Evolutionary conservation across 2,329 filamentous ascomycete species (phyloP), one percentile per base, ranked within the genome.

Genomic region (Trichoderma sp.): DNA sequence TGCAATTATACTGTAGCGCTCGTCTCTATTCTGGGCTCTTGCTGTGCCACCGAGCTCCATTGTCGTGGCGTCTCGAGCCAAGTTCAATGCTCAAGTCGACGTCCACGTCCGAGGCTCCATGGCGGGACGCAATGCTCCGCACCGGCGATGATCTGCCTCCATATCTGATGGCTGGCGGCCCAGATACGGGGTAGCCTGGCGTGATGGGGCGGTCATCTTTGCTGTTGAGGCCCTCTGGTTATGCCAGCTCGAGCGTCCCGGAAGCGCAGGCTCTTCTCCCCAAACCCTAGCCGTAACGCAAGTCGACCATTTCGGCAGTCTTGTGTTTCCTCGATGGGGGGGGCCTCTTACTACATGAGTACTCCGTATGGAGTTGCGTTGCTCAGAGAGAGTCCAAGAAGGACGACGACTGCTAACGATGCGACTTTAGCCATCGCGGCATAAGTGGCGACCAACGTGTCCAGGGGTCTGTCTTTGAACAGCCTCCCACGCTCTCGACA

Each of bases 131-230:
- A 47, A 69, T 68, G 70, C 70, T 71, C 70, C 70, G 69, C 62
- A 71, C 53, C 69, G n/a, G n/a, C 55, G 66, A 71, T 50, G 70
- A 71, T 71, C 70, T 61, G 30, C 64, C 70, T 71, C 70, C 64
- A 53, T 68, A 59, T 71, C 57, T 63, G 64, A 68, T 68, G 66
- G 58, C 55, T 63, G 70, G 57, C 53, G 47, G 43, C 65, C 61
- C 64, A 68, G 70, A 63, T 39, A 71, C 70, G 64, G 70, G 64
- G 70, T 71, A 71, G 61, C 36, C 61, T 64, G 62, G 36, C 39
- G 68, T 47, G 32, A 61, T 30, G 32, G 43, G 58, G 57, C 32
- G n/a, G 50, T 55, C 34, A 66, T 71, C 32, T 47, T 30, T 67
- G 65, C 53, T 59, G 47, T 20, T 59, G 23, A 68, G 26, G 34